Base-by-base conservation (phyloP, 2,329 filamentous ascomycete genomes). In the Leptosphaerulina australis region DNA sequence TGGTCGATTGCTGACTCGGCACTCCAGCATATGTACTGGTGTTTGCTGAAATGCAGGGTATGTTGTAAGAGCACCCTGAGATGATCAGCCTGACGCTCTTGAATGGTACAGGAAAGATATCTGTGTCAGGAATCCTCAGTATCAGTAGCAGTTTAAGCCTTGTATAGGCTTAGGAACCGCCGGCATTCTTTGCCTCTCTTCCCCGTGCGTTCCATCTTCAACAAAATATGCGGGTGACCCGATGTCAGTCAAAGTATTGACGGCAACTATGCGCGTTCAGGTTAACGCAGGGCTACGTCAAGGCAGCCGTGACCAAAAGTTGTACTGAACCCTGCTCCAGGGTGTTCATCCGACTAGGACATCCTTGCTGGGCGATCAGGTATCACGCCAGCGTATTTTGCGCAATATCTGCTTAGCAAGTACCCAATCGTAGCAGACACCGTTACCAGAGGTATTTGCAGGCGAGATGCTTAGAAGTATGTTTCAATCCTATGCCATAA, bases 181-280 rank as follows among this genome's bases (percentile, higher is more conserved):
- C 28, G 28, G 34, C 18, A n/a, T 9, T 14, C 11, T 34, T 29
- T n/a, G 12, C 38, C 12, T 12, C n/a, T 14, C n/a, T 18, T 41
- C 37, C 30, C 37, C 45, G 30, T 6, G 14, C 25, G n/a, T 14
- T 11, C 25, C 12, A 10, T 21, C 4, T 24, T 26, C 25, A 43
- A 8, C 8, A 8, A 5, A 6, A n/a, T 17, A 26, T 20, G 15
- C 20, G 3, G 28, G 28, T n/a, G 12, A 25, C 11, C 21, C 17
- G 34, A 17, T 29, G 25, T 38, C 38, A 26, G 29, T 43, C 33
- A 26, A 17, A 24, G 15, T 12, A 20, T 26, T 18, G 9, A 15
- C 37, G 26, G 36, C 47, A 40, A 25, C 47, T 50, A 45, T 28
- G 40, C 36, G 35, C 14, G 5, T 41, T 36, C 15, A 18, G 35